These are phyloP conservation scores for Leccinellum rugosiceps DNA, from an alignment of 768 basidiomycete genomes.

Conservation along the genomic window DNA sequence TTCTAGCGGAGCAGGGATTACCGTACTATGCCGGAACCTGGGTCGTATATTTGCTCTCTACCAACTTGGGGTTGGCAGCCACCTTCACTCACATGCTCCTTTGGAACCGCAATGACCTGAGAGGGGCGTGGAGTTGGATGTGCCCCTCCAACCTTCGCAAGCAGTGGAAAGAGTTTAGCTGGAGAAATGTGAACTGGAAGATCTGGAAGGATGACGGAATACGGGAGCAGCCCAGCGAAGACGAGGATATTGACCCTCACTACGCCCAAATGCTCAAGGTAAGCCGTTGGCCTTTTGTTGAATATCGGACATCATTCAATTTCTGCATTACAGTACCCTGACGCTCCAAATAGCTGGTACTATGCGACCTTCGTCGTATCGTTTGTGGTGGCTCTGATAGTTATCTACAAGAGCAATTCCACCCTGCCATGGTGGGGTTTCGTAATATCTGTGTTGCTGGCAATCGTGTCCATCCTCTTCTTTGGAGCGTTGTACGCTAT, in stretches of 20 bases:
- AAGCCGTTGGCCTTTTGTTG: neutral
- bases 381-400: conserved; percentile 53
- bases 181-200: conserved; percentile 36
- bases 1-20: conserved; percentile 41
- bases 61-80: conserved; percentile 36
- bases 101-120: conserved; percentile 52
- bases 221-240: conserved; percentile 31
- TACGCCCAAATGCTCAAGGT: conserved; percentile 48
- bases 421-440: conserved; percentile 61
- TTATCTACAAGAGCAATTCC: conserved; percentile 50
- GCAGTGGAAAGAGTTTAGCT: conserved; percentile 22
- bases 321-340: conserved; percentile 27
- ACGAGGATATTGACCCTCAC: conserved; percentile 49
- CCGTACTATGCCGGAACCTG: conserved; percentile 30
- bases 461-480: conserved; percentile 48
- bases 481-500: conserved; percentile 53
- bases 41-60: conserved; percentile 18
- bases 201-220: conserved; percentile 31
- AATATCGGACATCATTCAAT: neutral
- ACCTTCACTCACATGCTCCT: conserved; percentile 51
- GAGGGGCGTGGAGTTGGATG: conserved; percentile 46
- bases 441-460: conserved; percentile 51
- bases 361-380: conserved; percentile 19
- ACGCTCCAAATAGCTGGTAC: conserved; percentile 36
- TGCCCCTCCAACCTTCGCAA: conserved; percentile 29